phyloP scores from a whole-genome alignment of 1,284 basidiomycete genomes.

The Cerioporus squamosus region DNA sequence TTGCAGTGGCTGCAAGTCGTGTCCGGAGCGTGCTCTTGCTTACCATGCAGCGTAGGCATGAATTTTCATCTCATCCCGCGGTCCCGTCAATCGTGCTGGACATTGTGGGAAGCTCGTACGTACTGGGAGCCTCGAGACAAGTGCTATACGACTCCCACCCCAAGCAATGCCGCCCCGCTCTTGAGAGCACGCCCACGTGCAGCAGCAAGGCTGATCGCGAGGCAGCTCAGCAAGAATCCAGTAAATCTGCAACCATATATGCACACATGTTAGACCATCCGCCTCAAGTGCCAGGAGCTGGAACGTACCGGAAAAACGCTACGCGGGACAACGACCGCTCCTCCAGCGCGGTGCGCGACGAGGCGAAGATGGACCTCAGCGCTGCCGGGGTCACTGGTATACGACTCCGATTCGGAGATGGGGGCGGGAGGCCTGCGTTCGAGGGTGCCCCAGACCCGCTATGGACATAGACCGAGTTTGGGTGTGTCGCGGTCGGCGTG shows the following conservation, averaged over 20 bases:
- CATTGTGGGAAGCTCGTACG: neutral
- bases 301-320: slow-evolving; percentile 76
- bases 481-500: slow-evolving; percentile 26
- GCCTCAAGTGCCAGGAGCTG: slow-evolving; percentile 1
- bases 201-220: slow-evolving; percentile 75
- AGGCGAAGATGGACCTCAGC: slow-evolving; percentile 80
- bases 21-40: too few relatives aligned
- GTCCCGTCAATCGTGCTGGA: neutral
- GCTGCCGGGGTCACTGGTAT: slow-evolving; percentile 83
- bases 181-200: slow-evolving; percentile 69
- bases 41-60: too few relatives aligned
- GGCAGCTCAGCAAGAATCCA: slow-evolving; percentile 78
- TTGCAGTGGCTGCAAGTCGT: too few relatives aligned
- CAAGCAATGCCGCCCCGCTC: slow-evolving; percentile 63
- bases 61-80: too few relatives aligned
- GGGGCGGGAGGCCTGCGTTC: slow-evolving; percentile 24
- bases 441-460: slow-evolving; percentile 1
- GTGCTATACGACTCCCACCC: slow-evolving; percentile 47
- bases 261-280: neutral
- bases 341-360: slow-evolving; percentile 75
- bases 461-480: slow-evolving; percentile 18
- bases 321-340: slow-evolving; percentile 80
- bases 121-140: neutral
- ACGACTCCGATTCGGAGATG: slow-evolving; percentile 45
- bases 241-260: slow-evolving; percentile 56